A percentile compares a stretch with the other conserved stretches of the same genome.
Evolutionary conservation across 2,329 filamentous ascomycete species (phyloP).

Genomic region (Amylocarpus encephaloides): DNA sequence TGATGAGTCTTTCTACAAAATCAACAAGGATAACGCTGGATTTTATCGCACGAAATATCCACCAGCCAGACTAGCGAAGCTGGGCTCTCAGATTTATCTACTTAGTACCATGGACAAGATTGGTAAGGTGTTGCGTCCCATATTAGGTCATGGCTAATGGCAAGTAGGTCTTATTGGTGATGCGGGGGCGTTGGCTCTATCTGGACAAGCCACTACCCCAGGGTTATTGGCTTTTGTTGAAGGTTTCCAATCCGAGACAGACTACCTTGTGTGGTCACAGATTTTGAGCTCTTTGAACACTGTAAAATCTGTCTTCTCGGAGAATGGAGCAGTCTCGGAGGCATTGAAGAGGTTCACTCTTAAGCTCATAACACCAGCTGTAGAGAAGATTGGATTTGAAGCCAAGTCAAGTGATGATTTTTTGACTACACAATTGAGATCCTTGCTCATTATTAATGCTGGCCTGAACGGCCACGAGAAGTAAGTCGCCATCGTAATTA

Average conservation of each 20-base stretch:
- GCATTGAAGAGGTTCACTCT: conserved; percentile 74
- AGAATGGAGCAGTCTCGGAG: conserved; percentile 63
- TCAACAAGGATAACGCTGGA: conserved; percentile 83
- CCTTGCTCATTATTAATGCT: conserved; percentile 70
- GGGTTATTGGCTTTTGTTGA: conserved; percentile 78
- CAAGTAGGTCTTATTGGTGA: conserved; percentile 64
- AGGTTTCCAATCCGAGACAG: conserved; percentile 73
- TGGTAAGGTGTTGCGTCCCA: conserved; percentile 36
- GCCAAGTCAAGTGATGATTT: conserved; percentile 73
- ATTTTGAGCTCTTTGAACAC: conserved; percentile 69
- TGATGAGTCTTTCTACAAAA: conserved; percentile 80
- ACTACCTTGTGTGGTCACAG: conserved; percentile 86
- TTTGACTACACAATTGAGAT: conserved; percentile 73
- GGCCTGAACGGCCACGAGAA: conserved; percentile 69
- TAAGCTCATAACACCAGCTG: conserved; percentile 67
- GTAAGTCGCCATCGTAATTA: conserved; percentile 41
- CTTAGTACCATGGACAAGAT: conserved; percentile 87
- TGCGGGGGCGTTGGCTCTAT: conserved; percentile 79
- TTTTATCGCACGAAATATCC: conserved; percentile 95
- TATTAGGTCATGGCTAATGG: neutral
- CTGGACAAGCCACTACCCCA: conserved; percentile 76
- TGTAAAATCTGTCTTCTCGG: conserved; percentile 78
- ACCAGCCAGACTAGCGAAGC: conserved; percentile 70
- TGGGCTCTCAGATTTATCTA: conserved; percentile 69
- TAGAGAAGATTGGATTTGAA: conserved; percentile 80